These are phyloP conservation scores for Xylariales sp. DNA, from an alignment of 2,329 filamentous ascomycete species.

Conservation along the genomic window DNA sequence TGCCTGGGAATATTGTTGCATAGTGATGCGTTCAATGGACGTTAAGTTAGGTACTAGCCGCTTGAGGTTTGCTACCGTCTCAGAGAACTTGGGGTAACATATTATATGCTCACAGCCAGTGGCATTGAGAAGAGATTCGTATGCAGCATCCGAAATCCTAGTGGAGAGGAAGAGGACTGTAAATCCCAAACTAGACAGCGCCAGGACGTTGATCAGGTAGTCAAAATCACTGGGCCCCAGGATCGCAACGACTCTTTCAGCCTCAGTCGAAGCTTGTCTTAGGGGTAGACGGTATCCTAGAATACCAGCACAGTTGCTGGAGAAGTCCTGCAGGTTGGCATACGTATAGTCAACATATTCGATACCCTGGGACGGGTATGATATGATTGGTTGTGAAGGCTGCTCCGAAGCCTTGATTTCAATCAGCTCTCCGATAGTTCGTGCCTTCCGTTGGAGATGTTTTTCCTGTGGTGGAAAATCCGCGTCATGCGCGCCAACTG, in stretches of 20 bases:
- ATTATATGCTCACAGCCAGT: conserved; percentile 21
- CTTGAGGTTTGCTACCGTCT: conserved; percentile 15
- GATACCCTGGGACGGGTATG: conserved; percentile 38
- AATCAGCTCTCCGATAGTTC: conserved; percentile 35
- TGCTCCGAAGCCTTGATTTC: conserved; percentile 28
- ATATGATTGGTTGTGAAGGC: conserved; percentile 31
- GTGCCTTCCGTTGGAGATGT: too few relatives aligned
- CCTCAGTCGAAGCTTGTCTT: conserved; percentile 11
- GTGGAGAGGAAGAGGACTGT: conserved; percentile 34
- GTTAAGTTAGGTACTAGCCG: conserved; percentile 8
- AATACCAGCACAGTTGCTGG: conserved; percentile 20
- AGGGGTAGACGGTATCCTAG: conserved; percentile 11
- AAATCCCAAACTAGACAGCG: conserved; percentile 50
- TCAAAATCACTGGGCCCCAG: conserved; percentile 50
- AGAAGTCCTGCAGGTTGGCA: conserved; percentile 37
- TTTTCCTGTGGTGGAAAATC: conserved; percentile 9
- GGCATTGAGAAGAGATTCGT: conserved; percentile 22
- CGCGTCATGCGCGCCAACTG: not conserved
- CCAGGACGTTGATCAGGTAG: conserved; percentile 49
- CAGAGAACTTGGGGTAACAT: conserved; percentile 16
- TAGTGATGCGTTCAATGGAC: too few relatives aligned
- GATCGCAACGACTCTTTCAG: conserved; percentile 37
- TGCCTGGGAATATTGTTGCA: conserved; percentile 17
- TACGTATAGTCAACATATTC: conserved; percentile 42
- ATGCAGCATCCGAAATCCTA: conserved; percentile 25